These are phyloP conservation scores for Vitis hybrid DNA, from an alignment of 177 flowering plant genomes.

Conservation along the genomic window DNA sequence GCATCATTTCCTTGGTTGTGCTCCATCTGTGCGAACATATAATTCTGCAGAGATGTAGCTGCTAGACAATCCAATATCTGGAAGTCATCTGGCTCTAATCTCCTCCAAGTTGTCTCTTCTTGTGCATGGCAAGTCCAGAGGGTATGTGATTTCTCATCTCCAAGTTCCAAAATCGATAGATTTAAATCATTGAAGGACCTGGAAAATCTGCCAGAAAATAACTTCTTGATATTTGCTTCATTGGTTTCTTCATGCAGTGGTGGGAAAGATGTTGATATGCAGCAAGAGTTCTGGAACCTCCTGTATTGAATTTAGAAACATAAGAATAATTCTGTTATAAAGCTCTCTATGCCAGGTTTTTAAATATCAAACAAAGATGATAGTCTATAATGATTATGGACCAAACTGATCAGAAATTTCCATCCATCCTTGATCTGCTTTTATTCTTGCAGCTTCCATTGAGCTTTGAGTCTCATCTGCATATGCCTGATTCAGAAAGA, in stretches of 20 bases:
- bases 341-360: background rate
- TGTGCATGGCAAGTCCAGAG: slow-evolving; percentile 15
- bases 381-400: slow-evolving; percentile 2
- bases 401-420: slow-evolving; percentile 30
- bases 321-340: background rate
- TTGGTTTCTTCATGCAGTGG: slow-evolving; percentile 19
- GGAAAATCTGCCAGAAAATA: slow-evolving; percentile 24
- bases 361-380: background rate
- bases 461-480: slow-evolving; percentile 18
- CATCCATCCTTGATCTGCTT: slow-evolving; percentile 17
- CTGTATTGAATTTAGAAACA: background rate
- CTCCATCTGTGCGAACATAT: slow-evolving; percentile 10
- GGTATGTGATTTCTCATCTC: slow-evolving; percentile 18
- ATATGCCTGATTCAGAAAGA: slow-evolving; percentile 33
- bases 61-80: slow-evolving; percentile 21
- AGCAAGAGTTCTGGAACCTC: no score
- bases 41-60: slow-evolving; percentile 13
- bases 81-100: slow-evolving; percentile 19
- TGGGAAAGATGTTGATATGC: background rate
- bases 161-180: slow-evolving; percentile 22
- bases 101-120: slow-evolving; percentile 18
- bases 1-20: slow-evolving; percentile 3
- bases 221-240: slow-evolving; percentile 20
- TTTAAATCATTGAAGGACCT: slow-evolving; percentile 27
- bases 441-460: slow-evolving; percentile 6